A percentile compares a stretch with the other conserved stretches of the same genome.
These are phyloP conservation scores for Xylariaceae sp. DNA, from an alignment of 2,329 filamentous ascomycete species.

Conservation along the genomic window DNA sequence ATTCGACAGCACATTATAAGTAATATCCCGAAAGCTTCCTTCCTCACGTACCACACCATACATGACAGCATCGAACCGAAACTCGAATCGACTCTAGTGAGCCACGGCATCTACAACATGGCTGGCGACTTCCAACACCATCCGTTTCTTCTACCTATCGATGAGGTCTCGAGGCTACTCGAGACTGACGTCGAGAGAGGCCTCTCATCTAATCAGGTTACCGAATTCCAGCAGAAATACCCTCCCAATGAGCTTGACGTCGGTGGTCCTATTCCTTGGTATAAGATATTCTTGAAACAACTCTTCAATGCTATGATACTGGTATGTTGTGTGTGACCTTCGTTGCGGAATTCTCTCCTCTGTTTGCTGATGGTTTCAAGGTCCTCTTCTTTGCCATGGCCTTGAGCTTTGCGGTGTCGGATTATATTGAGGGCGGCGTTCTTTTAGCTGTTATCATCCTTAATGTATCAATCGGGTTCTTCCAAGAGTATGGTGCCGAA, in stretches of 20 bases:
- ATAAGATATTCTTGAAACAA: constrained; percentile 69
- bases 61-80: no score
- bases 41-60: no score
- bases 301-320: constrained; percentile 75
- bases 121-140: constrained; percentile 47
- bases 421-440: constrained; percentile 65
- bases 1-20: no score
- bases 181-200: constrained; percentile 64
- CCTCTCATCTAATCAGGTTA: constrained; percentile 56
- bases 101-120: constrained; percentile 28
- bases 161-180: constrained; percentile 59
- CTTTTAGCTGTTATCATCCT: constrained; percentile 63
- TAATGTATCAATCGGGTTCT: constrained; percentile 66
- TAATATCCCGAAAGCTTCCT: no score
- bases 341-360: neutral
- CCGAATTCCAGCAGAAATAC: constrained; percentile 53
- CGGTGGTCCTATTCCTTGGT: constrained; percentile 61
- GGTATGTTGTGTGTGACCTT: constrained; percentile 34
- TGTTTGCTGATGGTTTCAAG: constrained; percentile 51
- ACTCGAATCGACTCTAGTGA: constrained; percentile 10
- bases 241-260: constrained; percentile 69
- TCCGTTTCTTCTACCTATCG: constrained; percentile 56
- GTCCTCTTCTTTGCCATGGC: constrained; percentile 76
- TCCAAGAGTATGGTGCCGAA: constrained; percentile 60
- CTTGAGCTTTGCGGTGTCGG: constrained; percentile 61